Evolutionary conservation across 1,139 yeast genomes (phyloP).

Genomic region (Kodamaea sp.): DNA sequence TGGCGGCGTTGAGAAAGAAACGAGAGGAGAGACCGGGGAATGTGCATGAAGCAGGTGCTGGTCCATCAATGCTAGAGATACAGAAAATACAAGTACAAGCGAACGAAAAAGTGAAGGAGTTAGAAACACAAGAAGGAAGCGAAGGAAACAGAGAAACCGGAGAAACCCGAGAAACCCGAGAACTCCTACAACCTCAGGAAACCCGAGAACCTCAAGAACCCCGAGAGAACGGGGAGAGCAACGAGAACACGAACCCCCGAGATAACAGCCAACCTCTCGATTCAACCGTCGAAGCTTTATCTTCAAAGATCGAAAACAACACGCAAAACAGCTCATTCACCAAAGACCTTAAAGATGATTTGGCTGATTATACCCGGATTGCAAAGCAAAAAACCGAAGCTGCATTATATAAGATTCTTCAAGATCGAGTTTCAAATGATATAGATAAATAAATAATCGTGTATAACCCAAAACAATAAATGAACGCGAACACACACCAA

Average conservation of each 20-base stretch:
- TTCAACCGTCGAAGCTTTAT: too few relatives aligned
- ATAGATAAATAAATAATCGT: too few relatives aligned
- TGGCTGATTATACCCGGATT: slow-evolving; percentile 23
- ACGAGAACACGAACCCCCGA: neutral
- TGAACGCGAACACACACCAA: slow-evolving; percentile 4
- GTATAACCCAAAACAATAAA: neutral
- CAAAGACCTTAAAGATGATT: slow-evolving; percentile 31
- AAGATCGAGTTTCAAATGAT: slow-evolving; percentile 8
- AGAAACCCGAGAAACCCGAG: neutral
- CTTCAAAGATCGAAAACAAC: too few relatives aligned
- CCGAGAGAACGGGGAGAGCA: slow-evolving; percentile 1
- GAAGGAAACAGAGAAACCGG: neutral
- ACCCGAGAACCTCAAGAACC: too few relatives aligned
- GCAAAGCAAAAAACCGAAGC: slow-evolving; percentile 30
- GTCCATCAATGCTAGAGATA: neutral
- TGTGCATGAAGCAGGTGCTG: neutral
- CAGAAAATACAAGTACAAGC: neutral
- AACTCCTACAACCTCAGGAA: too few relatives aligned
- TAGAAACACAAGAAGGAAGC: slow-evolving; percentile 1
- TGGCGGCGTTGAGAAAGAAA: slow-evolving; percentile 23
- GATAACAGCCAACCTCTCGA: neutral
- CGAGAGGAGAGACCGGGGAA: slow-evolving; percentile 5
- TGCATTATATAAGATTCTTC: slow-evolving; percentile 27
- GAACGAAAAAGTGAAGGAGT: slow-evolving; percentile 1
- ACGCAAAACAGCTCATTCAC: slow-evolving; percentile 7